Evolutionary conservation across 2,329 filamentous ascomycete genomes (phyloP).

Genomic region (Aspergillus brunneoviolaceus): DNA sequence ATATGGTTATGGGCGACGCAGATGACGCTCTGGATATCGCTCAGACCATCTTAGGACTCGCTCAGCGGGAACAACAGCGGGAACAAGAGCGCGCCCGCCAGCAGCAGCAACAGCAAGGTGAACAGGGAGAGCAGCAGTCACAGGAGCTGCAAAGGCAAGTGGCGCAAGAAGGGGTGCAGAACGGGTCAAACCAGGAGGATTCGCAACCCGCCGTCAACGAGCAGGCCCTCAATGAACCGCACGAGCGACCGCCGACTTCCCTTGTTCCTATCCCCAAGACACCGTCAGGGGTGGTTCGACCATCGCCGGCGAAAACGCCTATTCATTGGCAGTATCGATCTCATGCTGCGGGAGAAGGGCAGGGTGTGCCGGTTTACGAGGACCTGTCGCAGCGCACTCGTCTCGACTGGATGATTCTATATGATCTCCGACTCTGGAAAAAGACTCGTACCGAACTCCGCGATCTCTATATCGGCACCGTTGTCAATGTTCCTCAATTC

Average conservation of each 20-base stretch:
- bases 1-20: conserved; percentile 54
- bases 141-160: conserved; percentile 24
- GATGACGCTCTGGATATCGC: conserved; percentile 72
- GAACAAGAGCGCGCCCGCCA: neutral
- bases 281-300: conserved; percentile 54
- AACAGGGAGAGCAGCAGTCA: conserved; percentile 22
- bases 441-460: conserved; percentile 86
- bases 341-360: conserved; percentile 62
- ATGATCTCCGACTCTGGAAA: conserved; percentile 96
- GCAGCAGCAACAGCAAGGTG: conserved; percentile 24
- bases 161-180: conserved; percentile 10
- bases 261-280: conserved; percentile 75
- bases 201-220: conserved; percentile 18
- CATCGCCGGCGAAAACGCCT: conserved; percentile 52
- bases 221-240: conserved; percentile 13
- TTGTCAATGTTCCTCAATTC: conserved; percentile 93
- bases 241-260: conserved; percentile 21
- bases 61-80: conserved; percentile 43
- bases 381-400: conserved; percentile 86
- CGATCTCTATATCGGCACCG: conserved; percentile 92
- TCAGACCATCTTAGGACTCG: conserved; percentile 75
- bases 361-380: conserved; percentile 70
- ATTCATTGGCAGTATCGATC: conserved; percentile 87
- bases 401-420: conserved; percentile 90
- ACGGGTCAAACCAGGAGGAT: neutral